Evolutionary conservation across 352 stramenopile genomes (phyloP), one percentile per base, ranked within the genome.

Genomic region (Peronosclerospora sorghi): DNA sequence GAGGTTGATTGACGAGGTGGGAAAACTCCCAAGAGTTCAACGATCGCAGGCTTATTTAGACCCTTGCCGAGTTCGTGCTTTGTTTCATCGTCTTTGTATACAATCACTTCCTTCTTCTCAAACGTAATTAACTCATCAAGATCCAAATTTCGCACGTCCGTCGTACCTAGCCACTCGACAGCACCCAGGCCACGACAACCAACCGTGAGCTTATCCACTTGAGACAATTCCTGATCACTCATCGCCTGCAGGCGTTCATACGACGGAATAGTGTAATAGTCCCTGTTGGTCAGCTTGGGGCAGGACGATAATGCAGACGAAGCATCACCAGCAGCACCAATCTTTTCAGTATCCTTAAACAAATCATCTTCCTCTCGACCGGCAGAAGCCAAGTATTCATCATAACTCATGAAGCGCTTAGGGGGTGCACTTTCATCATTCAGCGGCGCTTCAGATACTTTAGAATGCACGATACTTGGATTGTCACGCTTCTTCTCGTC

Each of bases 1-100:
- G 63, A 75, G 21, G 63, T 56, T 8, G 72, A 59, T 40, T 84
- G 81, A 8, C 64, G 62, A 5, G 76, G 79, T 14, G 79, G 71
- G 57, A 89, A 91, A 18, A 91, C 70, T 2, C 72, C 70, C 14
- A 86, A 40, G 30, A 91, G 56, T 51, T 91, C 79, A 8, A 92
- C 75, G 42, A 89, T 65, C 20, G 79, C 79, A 4, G 79, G 79
- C 18, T 73, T 70, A 59, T 92, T 92, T 15, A 92, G 42, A 20
- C 75, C 77, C 23, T 67, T 76, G 15, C 79, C 79, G 1, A 82
- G 59, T 38, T 67, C 59, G 42, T 89, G 77, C 46, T 92, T 92
- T 54, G 83, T 89, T 46, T 82, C 65, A 41, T 87, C 77, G 30
- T 89, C 77, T 49, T 76, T 81, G 59, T 85, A 92, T 23, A 92